Base-by-base conservation (phyloP, 1,284 basidiomycete genomes). In the Moesziomyces sp. region DNA sequence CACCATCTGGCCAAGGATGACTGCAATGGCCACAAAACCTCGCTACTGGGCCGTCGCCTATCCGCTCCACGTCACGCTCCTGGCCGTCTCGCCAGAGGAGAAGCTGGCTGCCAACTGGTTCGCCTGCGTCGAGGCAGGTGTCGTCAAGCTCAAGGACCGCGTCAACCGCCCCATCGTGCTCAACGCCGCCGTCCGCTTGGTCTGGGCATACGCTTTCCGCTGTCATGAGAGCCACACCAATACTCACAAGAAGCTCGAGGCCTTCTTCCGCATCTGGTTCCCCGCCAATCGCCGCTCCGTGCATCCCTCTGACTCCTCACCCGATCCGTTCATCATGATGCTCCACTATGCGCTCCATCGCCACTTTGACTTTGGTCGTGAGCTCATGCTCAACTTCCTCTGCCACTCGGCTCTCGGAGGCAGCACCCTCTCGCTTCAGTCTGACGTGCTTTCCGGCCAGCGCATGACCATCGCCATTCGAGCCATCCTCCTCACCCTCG, bases 151-250 rank as follows among this genome's bases (percentile, higher is more conserved):
- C 49, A 96, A 95, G 91, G 94, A 97, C 78, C 92, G 91, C 71
- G 87, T 89, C 0, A 87, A 88, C 53, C 89, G 93, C n/a, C 85
- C 89, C 1, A 87, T 89, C 5, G 88, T 93, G 13, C 87, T 97
- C 85, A 94, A 95, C 74, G 91, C 92, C 3, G 89, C 93, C 58
- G 85, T 94, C 62, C 90, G 94, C 5, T 85, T 97, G 34, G 86
- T 96, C 26, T 97, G 95, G 95, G 93, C 94, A 0, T 98, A 97
- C 84, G 87, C 97, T 23, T 95, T 94, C 81, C 91, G 95, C 19
- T 96, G 94, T 80, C 90, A 91, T 68, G 95, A 97, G 83, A 88
- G 92, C 16, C 87, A 89, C 5, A 92, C 93, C 0, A 91, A 92
- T 1, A 90, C 90, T 5, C 89, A 90, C 8, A 87, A 90, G 46